Evolutionary conservation across 371 early-diverging fungal genomes (phyloP), one percentile per base, ranked within the genome.

Genomic region (Nosema muscidifuracis): DNA sequence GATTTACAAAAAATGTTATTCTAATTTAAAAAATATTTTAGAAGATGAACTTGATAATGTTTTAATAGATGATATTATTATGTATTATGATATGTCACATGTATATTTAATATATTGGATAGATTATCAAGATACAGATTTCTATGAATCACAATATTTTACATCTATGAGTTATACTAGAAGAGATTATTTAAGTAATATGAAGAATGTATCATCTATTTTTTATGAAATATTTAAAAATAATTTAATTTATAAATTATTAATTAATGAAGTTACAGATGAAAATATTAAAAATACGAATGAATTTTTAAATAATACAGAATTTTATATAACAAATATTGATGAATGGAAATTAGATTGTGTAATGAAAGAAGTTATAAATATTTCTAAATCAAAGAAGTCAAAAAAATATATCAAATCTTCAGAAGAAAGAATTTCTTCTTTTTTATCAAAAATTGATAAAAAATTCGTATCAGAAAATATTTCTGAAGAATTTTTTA

Each of bases 361-460:
- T 68, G 68, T 58, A 0, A 68, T 68, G 68, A 68, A 36, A 57
- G 68, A 68, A 22, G 51, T 68, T 9, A 68, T 68, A 31, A 44
- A 28, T 12, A 28, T 68, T 31, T 42, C 68, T 33, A 68, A 58
- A 58, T 24, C 26, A 12, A 24, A 55, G 3, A 34, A 24, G 15
- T 20, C 30, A 9, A 42, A 43, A 20, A 50, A 68, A 12, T 30
- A 28, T 2, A 58, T 68, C 12, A 18, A 56, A 9, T 7, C 12
- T 2, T 2, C 6, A 31, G 56, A 56, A 31, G 31, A 56, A 18
- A 51, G 16, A 51, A 20, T 24, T 51, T 31, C 15, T 4, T 20
- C 56, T n/a, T 20, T 38, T 15, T 22, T 68, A 33, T 58, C 57
- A 56, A 68, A 43, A 31, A 16, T 18, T 18, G 40, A 40, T 51